Evolutionary conservation across 352 stramenopile genomes (phyloP).

Genomic region (Phytophthora podocarpi): DNA sequence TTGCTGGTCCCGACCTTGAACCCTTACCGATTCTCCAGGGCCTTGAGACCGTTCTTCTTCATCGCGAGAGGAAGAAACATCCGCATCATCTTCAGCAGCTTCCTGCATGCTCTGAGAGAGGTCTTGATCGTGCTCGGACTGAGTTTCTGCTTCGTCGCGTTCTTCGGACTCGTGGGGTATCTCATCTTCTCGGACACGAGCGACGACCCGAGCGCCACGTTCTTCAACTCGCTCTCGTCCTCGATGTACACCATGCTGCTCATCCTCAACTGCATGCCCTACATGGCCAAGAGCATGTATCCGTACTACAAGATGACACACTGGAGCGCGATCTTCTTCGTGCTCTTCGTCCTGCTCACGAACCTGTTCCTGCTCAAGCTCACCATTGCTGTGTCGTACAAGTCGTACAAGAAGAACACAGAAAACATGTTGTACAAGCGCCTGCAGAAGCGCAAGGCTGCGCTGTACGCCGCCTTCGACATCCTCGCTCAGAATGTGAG

Average conservation of each 20-base stretch:
- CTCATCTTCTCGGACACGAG: conserved; percentile 80
- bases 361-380: conserved; percentile 87
- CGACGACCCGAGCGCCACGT: conserved; percentile 51
- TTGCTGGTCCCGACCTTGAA: conserved; percentile 53
- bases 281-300: conserved; percentile 85
- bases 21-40: conserved; percentile 69
- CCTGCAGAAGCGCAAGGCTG: conserved; percentile 84
- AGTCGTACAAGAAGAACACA: conserved; percentile 87
- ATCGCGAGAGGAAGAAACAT: conserved; percentile 81
- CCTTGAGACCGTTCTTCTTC: conserved; percentile 80
- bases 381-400: conserved; percentile 85
- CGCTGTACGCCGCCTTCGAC: conserved; percentile 77
- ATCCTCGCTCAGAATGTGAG: conserved; percentile 70
- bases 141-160: conserved; percentile 76
- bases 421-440: conserved; percentile 88
- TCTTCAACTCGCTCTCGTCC: conserved; percentile 71
- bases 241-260: conserved; percentile 86
- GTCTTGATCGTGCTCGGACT: conserved; percentile 74
- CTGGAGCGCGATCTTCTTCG: conserved; percentile 83
- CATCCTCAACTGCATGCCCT: conserved; percentile 79
- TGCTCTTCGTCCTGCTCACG: conserved; percentile 79
- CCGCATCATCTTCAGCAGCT: conserved; percentile 86
- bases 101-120: conserved; percentile 71
- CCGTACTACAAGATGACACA: conserved; percentile 80
- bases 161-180: conserved; percentile 81